Conservation (phyloP, 179 eudicot genomes). For the Beta corolliflora region DNA sequence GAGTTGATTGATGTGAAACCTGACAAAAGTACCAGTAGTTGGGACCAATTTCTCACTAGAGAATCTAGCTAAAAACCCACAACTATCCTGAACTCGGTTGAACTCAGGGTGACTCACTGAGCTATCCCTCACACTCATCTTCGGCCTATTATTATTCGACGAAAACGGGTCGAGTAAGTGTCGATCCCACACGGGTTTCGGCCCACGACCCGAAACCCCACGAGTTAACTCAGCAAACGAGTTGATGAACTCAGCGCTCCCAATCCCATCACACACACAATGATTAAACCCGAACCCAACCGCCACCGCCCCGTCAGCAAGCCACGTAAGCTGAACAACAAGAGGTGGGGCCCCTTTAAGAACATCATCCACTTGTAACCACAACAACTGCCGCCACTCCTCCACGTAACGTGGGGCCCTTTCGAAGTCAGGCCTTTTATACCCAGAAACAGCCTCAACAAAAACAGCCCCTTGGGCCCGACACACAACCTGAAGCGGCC, state of each 20-base stretch:
- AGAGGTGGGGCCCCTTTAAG: conserved; percentile 57
- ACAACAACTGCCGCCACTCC: conserved; percentile 58
- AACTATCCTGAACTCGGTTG: conserved; percentile 45
- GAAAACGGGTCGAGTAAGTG: conserved; percentile 42
- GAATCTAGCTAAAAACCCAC: conserved; percentile 46
- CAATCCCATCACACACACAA: conserved; percentile 70
- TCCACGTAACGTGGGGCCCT: conserved; percentile 51
- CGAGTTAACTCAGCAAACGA: conserved; percentile 52
- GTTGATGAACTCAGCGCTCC: conserved; percentile 58
- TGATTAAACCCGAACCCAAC: conserved; percentile 66
- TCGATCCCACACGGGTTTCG: conserved; percentile 64
- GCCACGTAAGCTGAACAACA: conserved; percentile 84
- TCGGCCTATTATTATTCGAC: neutral
- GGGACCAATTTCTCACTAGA: conserved; percentile 48
- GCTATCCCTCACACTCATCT: neutral
- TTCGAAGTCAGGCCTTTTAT: conserved; percentile 43
- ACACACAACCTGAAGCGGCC: conserved; percentile 57
- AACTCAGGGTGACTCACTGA: conserved; percentile 63
- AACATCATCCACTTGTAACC: conserved; percentile 49
- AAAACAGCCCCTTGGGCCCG: conserved; percentile 64
- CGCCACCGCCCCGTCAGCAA: conserved; percentile 56
- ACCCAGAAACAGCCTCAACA: conserved; percentile 54
- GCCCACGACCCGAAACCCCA: conserved; percentile 33
- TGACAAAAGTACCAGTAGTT: conserved; percentile 47
- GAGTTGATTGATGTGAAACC: conserved; percentile 34